These are phyloP conservation scores for Aureobasidium subglaciale DNA, from an alignment of 2,329 filamentous ascomycete species.

Conservation along the genomic window DNA sequence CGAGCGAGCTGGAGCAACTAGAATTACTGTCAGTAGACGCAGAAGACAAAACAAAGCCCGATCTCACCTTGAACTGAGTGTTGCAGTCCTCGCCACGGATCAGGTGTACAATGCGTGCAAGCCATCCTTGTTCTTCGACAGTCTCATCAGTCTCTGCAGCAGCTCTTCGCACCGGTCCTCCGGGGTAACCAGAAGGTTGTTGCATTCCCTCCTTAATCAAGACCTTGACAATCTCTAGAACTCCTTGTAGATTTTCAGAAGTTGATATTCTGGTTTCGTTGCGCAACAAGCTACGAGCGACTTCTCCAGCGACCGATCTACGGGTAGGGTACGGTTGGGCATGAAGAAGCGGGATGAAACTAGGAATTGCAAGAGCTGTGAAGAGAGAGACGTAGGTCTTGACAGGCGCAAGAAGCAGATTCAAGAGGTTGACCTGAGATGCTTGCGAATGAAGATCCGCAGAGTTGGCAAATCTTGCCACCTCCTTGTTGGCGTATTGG, in stretches of 20 bases:
- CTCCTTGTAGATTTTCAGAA: constrained; percentile 73
- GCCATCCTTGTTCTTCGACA: constrained; percentile 94
- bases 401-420: constrained; percentile 82
- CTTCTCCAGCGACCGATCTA: constrained; percentile 81
- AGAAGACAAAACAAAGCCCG: neutral
- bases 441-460: constrained; percentile 86
- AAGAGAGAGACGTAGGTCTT: constrained; percentile 89
- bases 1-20: constrained; percentile 76
- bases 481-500: constrained; percentile 79
- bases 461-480: constrained; percentile 82
- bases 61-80: constrained; percentile 70
- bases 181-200: constrained; percentile 69
- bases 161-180: constrained; percentile 65
- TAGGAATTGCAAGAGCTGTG: constrained; percentile 87
- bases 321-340: constrained; percentile 89
- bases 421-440: constrained; percentile 82
- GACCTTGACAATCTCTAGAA: constrained; percentile 81
- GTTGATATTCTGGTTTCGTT: constrained; percentile 76
- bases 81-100: constrained; percentile 80
- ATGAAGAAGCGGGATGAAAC: constrained; percentile 82
- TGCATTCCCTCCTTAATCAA: constrained; percentile 90
- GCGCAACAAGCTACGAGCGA: constrained; percentile 73
- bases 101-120: constrained; percentile 85
- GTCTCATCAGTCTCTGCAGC: constrained; percentile 90
- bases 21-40: constrained; percentile 19